Evolutionary conservation across 225 moss, liverwort and hornwort genomes (phyloP).

Genomic region (Climacium dendroides): DNA sequence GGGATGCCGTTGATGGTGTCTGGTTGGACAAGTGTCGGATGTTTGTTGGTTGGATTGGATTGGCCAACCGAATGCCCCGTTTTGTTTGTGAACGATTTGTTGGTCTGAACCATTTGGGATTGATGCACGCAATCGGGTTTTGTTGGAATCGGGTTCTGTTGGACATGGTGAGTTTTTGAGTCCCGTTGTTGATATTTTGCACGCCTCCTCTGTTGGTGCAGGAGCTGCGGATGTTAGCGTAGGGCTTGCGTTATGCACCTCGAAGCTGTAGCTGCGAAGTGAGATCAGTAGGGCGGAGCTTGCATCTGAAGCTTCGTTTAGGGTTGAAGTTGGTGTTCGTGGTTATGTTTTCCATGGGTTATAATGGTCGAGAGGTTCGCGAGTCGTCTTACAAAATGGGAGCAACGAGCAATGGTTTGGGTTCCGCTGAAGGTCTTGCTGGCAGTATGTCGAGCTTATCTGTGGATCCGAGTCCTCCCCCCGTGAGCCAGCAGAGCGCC

Average conservation of each 20-base stretch:
- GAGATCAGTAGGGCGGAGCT: not conserved
- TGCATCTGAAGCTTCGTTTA: not conserved
- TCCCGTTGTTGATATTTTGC: not conserved
- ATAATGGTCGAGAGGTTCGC: conserved; percentile 5
- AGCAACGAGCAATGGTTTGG: conserved; percentile 12
- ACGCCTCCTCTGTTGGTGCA: not conserved
- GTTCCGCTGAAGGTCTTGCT: not conserved
- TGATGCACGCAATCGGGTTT: not conserved
- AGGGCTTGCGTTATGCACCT: not conserved
- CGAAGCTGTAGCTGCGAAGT: not conserved
- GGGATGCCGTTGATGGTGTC: not conserved
- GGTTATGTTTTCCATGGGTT: conserved; percentile 16
- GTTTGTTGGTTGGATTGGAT: not conserved
- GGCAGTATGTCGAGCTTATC: conserved; percentile 5
- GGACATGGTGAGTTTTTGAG: not conserved
- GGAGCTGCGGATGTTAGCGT: not conserved
- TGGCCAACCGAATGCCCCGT: not conserved
- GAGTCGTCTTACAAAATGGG: conserved; percentile 20
- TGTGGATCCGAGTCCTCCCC: conserved; percentile 9
- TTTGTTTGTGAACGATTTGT: not conserved
- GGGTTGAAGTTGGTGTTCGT: not conserved
- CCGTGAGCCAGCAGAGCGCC: not conserved
- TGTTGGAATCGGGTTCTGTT: not conserved
- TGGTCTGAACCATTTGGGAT: not conserved
- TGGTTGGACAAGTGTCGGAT: not conserved